Conservation (phyloP, 179 eudicot species). For the Nepenthes alata region DNA sequence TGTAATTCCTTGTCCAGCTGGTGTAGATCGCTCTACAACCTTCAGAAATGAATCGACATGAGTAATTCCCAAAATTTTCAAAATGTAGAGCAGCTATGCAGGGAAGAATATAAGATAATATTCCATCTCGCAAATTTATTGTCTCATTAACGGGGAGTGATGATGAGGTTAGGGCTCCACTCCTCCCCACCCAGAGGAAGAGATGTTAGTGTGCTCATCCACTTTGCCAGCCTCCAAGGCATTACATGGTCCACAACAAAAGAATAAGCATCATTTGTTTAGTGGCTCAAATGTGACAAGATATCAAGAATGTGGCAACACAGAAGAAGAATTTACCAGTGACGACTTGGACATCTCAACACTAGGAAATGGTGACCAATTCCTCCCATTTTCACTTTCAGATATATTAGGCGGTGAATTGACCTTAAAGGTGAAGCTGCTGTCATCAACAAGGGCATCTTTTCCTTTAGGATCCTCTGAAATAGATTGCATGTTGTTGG, state of each 20-base stretch:
- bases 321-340: conserved; percentile 18
- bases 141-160: no score
- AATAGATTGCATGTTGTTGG: conserved; percentile 12
- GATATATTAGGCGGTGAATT: conserved; percentile 34
- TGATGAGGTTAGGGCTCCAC: background rate
- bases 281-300: background rate
- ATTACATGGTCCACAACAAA: background rate
- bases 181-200: background rate
- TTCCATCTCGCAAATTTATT: background rate
- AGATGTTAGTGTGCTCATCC: background rate
- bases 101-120: background rate
- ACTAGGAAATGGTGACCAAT: conserved; percentile 31
- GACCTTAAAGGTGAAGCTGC: conserved; percentile 55
- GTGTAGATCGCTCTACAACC: conserved; percentile 31
- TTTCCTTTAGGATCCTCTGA: conserved; percentile 16
- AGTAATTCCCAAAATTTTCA: conserved; percentile 1
- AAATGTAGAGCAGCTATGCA: background rate
- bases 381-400: conserved; percentile 26
- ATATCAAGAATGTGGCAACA: background rate
- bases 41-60: conserved; percentile 13
- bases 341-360: conserved; percentile 24
- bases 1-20: conserved; percentile 23
- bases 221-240: background rate
- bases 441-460: conserved; percentile 33
- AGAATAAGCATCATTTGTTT: no score